Base-by-base conservation (phyloP, 139 green algal species). In the Penium margaritaceum region DNA sequence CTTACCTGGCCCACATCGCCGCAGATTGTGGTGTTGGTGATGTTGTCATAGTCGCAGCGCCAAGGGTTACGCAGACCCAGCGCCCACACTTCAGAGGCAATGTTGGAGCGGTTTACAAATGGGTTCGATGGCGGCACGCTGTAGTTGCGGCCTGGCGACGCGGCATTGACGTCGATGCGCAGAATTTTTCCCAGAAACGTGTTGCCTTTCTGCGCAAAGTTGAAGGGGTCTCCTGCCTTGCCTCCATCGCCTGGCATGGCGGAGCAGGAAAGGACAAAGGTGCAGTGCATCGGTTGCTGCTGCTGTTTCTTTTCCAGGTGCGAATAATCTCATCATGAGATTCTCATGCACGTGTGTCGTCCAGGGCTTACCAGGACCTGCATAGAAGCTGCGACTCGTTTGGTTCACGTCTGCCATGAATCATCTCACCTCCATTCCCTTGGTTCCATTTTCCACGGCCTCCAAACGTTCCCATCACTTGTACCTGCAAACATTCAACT, bases 221-320 rank as follows among this genome's bases (percentile, higher is more conserved):
- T 70, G 19, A 15, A 70, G 36, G 30, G 24, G 21, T 70, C 63
- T 14, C 63, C 64, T 5, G 38, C 64, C 21, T 5, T 34, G 33
- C 64, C 64, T 60, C 64, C 64, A 12, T 72, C 64, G 29, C 64
- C 64, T 72, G 38, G n/a, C n/a, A n/a, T n/a, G n/a, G n/a, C n/a
- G n/a, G n/a, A n/a, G n/a, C n/a, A n/a, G n/a, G n/a, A n/a, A n/a
- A n/a, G n/a, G n/a, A n/a, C n/a, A n/a, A n/a, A n/a, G n/a, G n/a
- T n/a, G n/a, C n/a, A n/a, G n/a, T n/a, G n/a, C n/a, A n/a, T n/a
- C n/a, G n/a, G n/a, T n/a, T n/a, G n/a, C n/a, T n/a, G n/a, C n/a
- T n/a, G n/a, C n/a, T n/a, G n/a, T n/a, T n/a, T n/a, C n/a, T n/a
- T n/a, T n/a, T n/a, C n/a, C n/a, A n/a, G n/a, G n/a, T n/a, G n/a